These are phyloP conservation scores for Phytophthora tentaculata DNA, from an alignment of 352 stramenopile species.

Conservation along the genomic window DNA sequence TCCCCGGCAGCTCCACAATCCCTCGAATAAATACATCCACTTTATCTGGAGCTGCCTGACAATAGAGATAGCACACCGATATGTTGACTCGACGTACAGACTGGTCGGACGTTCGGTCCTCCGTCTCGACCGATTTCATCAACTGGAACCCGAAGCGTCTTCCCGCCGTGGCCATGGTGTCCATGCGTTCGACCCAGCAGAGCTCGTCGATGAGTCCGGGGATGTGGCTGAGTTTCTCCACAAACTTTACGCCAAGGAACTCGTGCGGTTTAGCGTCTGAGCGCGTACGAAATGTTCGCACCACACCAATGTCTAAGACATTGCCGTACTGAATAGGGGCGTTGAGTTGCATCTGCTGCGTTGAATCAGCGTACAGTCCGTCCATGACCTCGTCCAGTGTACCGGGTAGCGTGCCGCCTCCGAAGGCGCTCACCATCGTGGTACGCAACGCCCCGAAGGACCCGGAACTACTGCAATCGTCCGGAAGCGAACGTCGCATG, in stretches of 20 bases:
- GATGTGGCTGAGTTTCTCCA: conserved; percentile 45
- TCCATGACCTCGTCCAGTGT: conserved; percentile 59
- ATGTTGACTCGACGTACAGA: conserved; percentile 47
- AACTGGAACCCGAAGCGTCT: conserved; percentile 61
- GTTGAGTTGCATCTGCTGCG: conserved; percentile 48
- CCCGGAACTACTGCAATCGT: conserved; percentile 5
- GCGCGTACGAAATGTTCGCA: conserved; percentile 49
- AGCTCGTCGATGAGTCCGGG: conserved; percentile 51
- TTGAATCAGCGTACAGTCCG: conserved; percentile 55
- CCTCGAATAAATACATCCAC: conserved; percentile 67
- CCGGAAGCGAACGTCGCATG: conserved; percentile 16
- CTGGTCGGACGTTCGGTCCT: conserved; percentile 18
- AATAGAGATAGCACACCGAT: conserved; percentile 74
- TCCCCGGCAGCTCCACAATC: conserved; percentile 54
- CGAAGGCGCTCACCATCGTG: conserved; percentile 64
- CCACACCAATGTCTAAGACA: conserved; percentile 52
- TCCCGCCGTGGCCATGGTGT: conserved; percentile 19
- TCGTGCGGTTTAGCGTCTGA: conserved; percentile 43
- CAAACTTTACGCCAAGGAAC: conserved; percentile 72
- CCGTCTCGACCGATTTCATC: conserved; percentile 65
- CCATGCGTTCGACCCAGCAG: conserved; percentile 63
- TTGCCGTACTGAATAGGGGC: conserved; percentile 57
- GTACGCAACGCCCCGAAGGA: conserved; percentile 30
- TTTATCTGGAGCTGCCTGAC: conserved; percentile 41
- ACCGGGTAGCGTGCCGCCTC: conserved; percentile 48